Conservation (phyloP, 306 rosid species). For the Myrica gale region DNA sequence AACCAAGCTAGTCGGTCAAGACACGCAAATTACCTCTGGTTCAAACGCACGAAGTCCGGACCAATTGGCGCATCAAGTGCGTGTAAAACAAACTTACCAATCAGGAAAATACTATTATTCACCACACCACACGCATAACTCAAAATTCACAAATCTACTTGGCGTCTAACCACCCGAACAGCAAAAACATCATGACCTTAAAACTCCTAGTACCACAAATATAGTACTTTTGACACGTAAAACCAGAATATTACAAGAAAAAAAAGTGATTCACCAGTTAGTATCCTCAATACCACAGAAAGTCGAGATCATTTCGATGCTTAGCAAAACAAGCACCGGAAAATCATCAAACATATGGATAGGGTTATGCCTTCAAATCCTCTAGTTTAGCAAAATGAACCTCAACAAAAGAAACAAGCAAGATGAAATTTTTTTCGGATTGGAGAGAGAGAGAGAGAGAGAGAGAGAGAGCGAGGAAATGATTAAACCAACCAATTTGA, state of each 20-base stretch:
- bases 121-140: background rate
- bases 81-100: too few species aligned
- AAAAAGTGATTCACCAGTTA: background rate
- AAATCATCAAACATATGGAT: background rate
- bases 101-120: background rate
- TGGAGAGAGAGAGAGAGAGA: background rate
- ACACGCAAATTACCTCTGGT: background rate
- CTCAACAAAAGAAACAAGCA: background rate
- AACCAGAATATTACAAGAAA: too few species aligned
- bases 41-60: too few species aligned
- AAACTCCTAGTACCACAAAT: background rate
- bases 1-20: too few species aligned
- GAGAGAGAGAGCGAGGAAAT: background rate
- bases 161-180: background rate
- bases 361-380: background rate
- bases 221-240: too few species aligned
- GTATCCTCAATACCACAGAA: background rate
- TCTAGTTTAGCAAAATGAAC: background rate
- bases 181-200: background rate
- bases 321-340: background rate
- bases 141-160: background rate
- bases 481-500: conserved; percentile 2
- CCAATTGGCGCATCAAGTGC: too few species aligned
- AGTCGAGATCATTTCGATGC: background rate
- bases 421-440: background rate